phyloP scores from a whole-genome alignment of 768 basidiomycete species.

The Tylopilus rubrobrunneus region DNA sequence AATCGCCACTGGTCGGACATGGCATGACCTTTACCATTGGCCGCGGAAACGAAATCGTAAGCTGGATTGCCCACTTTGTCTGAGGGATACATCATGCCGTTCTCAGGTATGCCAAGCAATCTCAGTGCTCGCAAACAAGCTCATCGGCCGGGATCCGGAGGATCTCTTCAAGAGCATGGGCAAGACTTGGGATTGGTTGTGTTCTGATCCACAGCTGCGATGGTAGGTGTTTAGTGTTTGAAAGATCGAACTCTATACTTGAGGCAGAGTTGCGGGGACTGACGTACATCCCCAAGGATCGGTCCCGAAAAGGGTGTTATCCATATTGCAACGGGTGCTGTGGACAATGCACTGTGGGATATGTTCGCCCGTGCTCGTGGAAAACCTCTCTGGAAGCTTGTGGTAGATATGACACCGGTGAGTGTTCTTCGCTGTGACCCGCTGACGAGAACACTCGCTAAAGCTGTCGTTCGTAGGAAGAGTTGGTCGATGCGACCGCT shows the following conservation, averaged over 20 bases:
- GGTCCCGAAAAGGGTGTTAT: conserved; percentile 97
- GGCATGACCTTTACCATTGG: conserved; percentile 96
- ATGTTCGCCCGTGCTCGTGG: conserved; percentile 75
- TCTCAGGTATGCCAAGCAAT: conserved; percentile 78
- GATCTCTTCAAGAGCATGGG: conserved; percentile 89
- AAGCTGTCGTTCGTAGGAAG: conserved; percentile 51
- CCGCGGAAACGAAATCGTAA: conserved; percentile 89
- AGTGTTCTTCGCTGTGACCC: conserved; percentile 5
- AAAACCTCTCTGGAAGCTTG: conserved; percentile 92
- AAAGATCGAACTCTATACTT: neutral
- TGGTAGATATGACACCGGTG: conserved; percentile 85
- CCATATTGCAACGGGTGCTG: conserved; percentile 82
- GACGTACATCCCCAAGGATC: conserved; percentile 48
- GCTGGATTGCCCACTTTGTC: conserved; percentile 3
- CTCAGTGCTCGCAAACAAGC: conserved; percentile 70
- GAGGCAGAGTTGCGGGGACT: neutral
- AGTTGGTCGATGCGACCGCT: conserved; percentile 69
- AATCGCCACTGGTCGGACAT: conserved; percentile 70
- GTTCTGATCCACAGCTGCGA: conserved; percentile 85
- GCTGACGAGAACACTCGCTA: neutral
- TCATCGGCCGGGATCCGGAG: conserved; percentile 79
- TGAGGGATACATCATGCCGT: conserved; percentile 1
- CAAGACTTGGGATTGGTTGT: conserved; percentile 81
- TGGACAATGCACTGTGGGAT: conserved; percentile 94
- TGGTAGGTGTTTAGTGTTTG: conserved; percentile 47